A percentile compares a stretch with the other conserved stretches of the same genome.
phyloP scores from a whole-genome alignment of 2,329 filamentous ascomycete species.

The Paracoccidioides lutzii region DNA sequence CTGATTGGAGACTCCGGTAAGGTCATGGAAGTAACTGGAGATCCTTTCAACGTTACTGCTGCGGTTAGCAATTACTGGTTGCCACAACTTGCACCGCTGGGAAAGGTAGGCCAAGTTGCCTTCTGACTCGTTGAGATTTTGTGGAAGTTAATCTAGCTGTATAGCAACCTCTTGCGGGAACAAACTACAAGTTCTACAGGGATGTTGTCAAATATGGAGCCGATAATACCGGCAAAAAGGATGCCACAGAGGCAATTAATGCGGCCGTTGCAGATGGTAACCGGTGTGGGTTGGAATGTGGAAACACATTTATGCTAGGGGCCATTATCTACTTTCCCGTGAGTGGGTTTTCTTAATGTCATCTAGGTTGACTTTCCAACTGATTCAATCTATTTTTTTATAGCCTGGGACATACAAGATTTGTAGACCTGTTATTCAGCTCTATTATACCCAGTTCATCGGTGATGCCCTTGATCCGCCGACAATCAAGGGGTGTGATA shows the following conservation, averaged over 20 bases:
- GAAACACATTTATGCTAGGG: slow-evolving; percentile 69
- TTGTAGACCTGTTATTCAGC: slow-evolving; percentile 59
- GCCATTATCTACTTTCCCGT: slow-evolving; percentile 83
- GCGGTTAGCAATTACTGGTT: not conserved
- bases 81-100: slow-evolving; percentile 1
- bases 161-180: not conserved
- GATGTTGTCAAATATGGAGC: slow-evolving; percentile 2
- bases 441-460: slow-evolving; percentile 86
- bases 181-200: not conserved
- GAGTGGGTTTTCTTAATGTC: not conserved
- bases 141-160: not conserved
- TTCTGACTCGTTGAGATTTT: not conserved
- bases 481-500: slow-evolving; percentile 3
- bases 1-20: not conserved
- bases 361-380: not conserved
- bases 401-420: slow-evolving; percentile 64
- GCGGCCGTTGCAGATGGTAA: slow-evolving; percentile 59
- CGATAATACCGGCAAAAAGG: slow-evolving; percentile 41
- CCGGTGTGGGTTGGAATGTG: slow-evolving; percentile 69
- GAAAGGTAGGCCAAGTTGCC: not conserved
- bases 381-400: not conserved
- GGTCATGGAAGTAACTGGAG: not conserved
- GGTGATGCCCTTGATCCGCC: slow-evolving; percentile 49
- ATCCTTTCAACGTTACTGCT: not conserved
- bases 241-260: slow-evolving; percentile 85